Percentiles rank a stretch among this genome's conserved stretches.
Evolutionary conservation across 805 yeast genomes (phyloP).

Genomic region (Metschnikowia proteae): DNA sequence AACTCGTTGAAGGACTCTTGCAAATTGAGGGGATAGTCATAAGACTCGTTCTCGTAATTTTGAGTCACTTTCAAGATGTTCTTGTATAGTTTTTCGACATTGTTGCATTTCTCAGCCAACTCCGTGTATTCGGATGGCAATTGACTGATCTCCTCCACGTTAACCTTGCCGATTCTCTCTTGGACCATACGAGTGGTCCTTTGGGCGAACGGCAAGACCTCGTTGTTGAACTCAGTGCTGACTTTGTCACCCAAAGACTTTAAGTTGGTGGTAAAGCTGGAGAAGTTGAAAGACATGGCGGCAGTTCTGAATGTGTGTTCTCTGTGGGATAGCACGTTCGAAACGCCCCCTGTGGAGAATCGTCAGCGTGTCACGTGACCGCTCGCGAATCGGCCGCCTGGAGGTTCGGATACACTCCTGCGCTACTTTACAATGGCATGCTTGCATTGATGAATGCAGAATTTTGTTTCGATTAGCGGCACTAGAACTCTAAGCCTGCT

Average conservation of each 20-base stretch:
- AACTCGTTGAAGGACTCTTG: conserved; percentile 74
- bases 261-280: conserved; percentile 40
- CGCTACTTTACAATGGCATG: not conserved
- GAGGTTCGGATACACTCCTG: too few relatives aligned
- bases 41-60: conserved; percentile 69
- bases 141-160: conserved; percentile 64
- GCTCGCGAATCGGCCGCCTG: not conserved
- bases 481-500: conserved; percentile 12
- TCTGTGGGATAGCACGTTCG: not conserved
- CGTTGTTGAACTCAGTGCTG: conserved; percentile 52
- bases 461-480: not conserved
- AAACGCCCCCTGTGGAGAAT: not conserved
- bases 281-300: conserved; percentile 41
- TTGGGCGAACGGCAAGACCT: conserved; percentile 62
- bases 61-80: conserved; percentile 42
- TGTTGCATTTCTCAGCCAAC: conserved; percentile 38
- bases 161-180: conserved; percentile 71
- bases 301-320: not conserved
- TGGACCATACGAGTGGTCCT: conserved; percentile 77
- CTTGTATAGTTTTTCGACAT: conserved; percentile 39
- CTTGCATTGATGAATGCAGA: not conserved
- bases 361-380: not conserved
- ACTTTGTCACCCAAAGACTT: conserved; percentile 41
- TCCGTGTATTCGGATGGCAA: conserved; percentile 75
- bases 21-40: conserved; percentile 77